Percentiles rank a stretch among this genome's conserved stretches.
phyloP scores from a whole-genome alignment of 805 yeast species.

The Zygosaccharomyces kombuchaensis region DNA sequence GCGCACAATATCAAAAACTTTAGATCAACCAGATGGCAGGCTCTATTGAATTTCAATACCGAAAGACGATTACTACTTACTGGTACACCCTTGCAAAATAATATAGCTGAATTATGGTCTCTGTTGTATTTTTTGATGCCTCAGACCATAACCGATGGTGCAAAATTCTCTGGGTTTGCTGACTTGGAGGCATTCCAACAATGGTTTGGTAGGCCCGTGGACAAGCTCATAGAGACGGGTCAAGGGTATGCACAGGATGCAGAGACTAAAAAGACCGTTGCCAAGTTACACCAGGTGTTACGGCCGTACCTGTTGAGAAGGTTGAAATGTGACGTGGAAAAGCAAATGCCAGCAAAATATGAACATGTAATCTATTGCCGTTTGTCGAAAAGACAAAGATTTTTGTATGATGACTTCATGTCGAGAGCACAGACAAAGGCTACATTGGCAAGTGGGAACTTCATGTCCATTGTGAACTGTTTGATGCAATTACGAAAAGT shows the following conservation, averaged over 20 bases:
- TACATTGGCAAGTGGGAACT: constrained; percentile 90
- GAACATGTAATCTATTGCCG: constrained; percentile 94
- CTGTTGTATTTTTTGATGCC: constrained; percentile 94
- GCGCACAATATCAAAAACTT: constrained; percentile 98
- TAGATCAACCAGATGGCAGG: constrained; percentile 96
- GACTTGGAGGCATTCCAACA: constrained; percentile 92
- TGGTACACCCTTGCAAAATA: constrained; percentile 96
- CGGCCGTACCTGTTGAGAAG: constrained; percentile 91
- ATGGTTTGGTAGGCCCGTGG: constrained; percentile 99
- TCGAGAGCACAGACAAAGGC: constrained; percentile 93
- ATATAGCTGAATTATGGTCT: constrained; percentile 94
- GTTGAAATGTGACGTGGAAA: constrained; percentile 92
- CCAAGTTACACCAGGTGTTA: constrained; percentile 85
- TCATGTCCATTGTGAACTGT: constrained; percentile 91
- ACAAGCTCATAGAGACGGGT: constrained; percentile 69
- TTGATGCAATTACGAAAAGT: constrained; percentile 97
- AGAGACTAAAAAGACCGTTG: constrained; percentile 81
- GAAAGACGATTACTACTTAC: constrained; percentile 82
- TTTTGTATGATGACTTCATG: constrained; percentile 93
- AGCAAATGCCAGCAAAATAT: constrained; percentile 97
- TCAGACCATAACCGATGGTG: constrained; percentile 52
- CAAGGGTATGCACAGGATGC: constrained; percentile 54
- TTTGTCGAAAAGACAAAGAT: constrained; percentile 86
- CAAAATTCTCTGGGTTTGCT: constrained; percentile 76
- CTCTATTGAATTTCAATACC: constrained; percentile 87